Evolutionary conservation across 1,284 basidiomycete species (phyloP), one percentile per base, ranked within the genome.

Genomic region (Marasmius oreades): DNA sequence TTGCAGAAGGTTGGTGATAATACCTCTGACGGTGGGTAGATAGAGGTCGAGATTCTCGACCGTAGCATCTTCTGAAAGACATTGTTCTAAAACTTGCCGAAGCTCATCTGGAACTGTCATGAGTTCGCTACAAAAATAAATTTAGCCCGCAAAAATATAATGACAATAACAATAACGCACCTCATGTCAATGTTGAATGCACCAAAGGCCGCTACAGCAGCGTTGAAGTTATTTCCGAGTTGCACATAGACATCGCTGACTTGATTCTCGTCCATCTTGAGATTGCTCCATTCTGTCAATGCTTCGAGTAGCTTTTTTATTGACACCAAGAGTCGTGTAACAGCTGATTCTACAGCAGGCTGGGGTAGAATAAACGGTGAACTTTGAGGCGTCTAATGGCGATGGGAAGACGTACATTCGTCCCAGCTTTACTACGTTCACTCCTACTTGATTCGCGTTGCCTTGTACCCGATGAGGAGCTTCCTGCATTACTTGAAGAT

Each of bases 231-330:
- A 71, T 99, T 98, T 20, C 96, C 96, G 18, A 99, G 79, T 48
- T 89, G 85, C 53, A 99, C 97, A 71, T 99, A 99, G 56, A 97
- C 91, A 71, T 98, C 93, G 77, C 94, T 97, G 63, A 99, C 95
- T 64, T 92, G 78, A 26, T 77, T 77, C 68, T 99, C 96, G 54
- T 85, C 80, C 59, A 92, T 80, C 60, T 86, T 79, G 47, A 85
- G 76, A 55, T 82, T 79, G 66, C 92, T 92, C 95, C 95, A 98
- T 73, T 86, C 78, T 10, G 93, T 95, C 56, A 99, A 79, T 0
- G 92, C 84, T 69, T 98, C 95, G 42, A 99, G 82, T 24, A 99
- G 84, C 67, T 93, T 86, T 70, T 98, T 98, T 61, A 98, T 98
- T 20, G 94, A 90, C 1, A 99, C 94, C 12, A 99, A 81, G 20